Evolutionary conservation across 2,329 filamentous ascomycete species (phyloP).

Genomic region (Aspergillus pseudoglaucus): DNA sequence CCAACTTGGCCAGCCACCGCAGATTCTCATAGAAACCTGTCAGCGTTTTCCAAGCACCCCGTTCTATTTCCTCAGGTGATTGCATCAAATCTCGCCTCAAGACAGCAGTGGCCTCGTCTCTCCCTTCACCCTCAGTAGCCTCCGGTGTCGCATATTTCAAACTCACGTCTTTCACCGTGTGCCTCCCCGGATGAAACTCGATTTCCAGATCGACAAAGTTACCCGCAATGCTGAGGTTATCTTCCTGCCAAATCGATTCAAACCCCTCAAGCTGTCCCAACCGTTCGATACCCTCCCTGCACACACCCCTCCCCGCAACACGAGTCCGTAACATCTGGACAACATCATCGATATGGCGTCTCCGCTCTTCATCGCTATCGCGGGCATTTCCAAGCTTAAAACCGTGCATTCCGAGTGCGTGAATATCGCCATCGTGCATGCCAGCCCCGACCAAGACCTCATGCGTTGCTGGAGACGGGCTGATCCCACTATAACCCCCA

Average conservation of each 20-base stretch:
- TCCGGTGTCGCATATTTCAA: slow-evolving; percentile 38
- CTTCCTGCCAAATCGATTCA: slow-evolving; percentile 42
- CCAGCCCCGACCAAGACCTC: slow-evolving; percentile 29
- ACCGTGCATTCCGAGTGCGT: slow-evolving; percentile 33
- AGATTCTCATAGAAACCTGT: slow-evolving; percentile 38
- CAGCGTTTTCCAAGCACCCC: slow-evolving; percentile 31
- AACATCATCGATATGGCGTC: slow-evolving; percentile 36
- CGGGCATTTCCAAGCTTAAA: slow-evolving; percentile 31
- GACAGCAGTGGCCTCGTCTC: slow-evolving; percentile 38
- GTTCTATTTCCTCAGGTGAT: slow-evolving; percentile 23
- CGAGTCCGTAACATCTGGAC: slow-evolving; percentile 34
- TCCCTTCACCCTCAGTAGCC: slow-evolving; percentile 33
- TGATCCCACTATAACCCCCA: slow-evolving; percentile 37
- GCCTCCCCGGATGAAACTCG: slow-evolving; percentile 34
- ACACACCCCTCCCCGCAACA: slow-evolving; percentile 38
- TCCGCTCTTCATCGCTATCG: slow-evolving; percentile 37
- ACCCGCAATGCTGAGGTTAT: slow-evolving; percentile 41
- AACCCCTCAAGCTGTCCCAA: slow-evolving; percentile 39
- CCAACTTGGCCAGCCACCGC: slow-evolving; percentile 38
- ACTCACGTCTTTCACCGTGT: slow-evolving; percentile 38
- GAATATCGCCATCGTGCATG: slow-evolving; percentile 35
- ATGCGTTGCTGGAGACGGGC: slow-evolving; percentile 33
- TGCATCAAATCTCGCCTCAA: slow-evolving; percentile 35
- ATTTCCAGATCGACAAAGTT: slow-evolving; percentile 43
- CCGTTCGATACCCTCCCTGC: slow-evolving; percentile 38